Evolutionary conservation across 371 early-diverging fungal species (phyloP).

Genomic region (Encephalitozoon romaleae): DNA sequence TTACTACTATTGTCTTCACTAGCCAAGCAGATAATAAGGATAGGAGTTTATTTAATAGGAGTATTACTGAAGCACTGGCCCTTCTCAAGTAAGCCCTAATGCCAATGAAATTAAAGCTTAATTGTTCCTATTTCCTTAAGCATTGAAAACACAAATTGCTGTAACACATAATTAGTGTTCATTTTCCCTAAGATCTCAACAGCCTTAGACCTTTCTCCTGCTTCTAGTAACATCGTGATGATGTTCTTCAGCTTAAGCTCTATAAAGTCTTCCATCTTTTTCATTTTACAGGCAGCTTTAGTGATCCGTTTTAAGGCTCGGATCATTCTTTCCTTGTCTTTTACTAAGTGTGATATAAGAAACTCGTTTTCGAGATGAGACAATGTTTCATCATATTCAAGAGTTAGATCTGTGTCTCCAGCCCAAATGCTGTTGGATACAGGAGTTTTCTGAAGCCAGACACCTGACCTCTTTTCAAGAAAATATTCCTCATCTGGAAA

Average conservation of each 20-base stretch:
- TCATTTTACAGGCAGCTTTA: background rate
- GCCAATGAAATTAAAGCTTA: background rate
- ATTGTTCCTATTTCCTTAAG: background rate
- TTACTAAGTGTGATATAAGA: background rate
- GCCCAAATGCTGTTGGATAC: conserved; percentile 17
- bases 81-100: background rate
- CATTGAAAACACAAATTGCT: conserved; percentile 23
- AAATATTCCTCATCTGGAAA: conserved; percentile 36
- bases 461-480: conserved; percentile 1
- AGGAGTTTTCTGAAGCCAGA: conserved; percentile 33
- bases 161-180: conserved; percentile 25
- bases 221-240: background rate
- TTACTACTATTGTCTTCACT: conserved; percentile 38
- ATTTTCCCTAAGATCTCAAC: conserved; percentile 4
- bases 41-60: background rate
- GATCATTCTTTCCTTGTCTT: background rate
- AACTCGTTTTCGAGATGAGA: conserved; percentile 36
- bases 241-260: conserved; percentile 21
- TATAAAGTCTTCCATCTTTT: conserved; percentile 6
- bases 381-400: conserved; percentile 29
- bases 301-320: background rate
- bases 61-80: background rate
- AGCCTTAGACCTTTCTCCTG: conserved; percentile 10
- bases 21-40: conserved; percentile 20
- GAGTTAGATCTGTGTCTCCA: conserved; percentile 1